These are phyloP conservation scores for Meripilus lineatus DNA, from an alignment of 1,284 basidiomycete genomes.

Conservation along the genomic window DNA sequence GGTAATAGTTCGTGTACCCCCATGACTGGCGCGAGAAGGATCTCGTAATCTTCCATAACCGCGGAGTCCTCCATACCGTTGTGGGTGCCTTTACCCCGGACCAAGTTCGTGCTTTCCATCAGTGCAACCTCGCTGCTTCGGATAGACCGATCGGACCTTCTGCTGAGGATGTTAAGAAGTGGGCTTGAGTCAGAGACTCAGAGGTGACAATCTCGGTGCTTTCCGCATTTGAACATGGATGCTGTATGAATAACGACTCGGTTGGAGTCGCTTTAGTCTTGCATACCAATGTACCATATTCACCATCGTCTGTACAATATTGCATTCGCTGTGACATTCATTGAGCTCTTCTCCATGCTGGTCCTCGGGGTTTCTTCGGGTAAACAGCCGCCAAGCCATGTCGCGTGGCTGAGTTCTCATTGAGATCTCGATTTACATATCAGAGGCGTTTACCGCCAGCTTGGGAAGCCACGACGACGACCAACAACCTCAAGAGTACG, in stretches of 20 bases:
- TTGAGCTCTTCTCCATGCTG: too few species aligned
- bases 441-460: too few species aligned
- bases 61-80: conserved; percentile 74
- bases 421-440: too few species aligned
- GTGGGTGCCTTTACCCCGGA: conserved; percentile 70
- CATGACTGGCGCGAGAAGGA: conserved; percentile 66
- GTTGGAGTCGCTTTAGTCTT: too few species aligned
- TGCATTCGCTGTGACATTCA: too few species aligned
- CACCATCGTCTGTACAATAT: too few species aligned
- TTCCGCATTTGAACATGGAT: conserved; percentile 14
- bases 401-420: too few species aligned
- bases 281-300: too few species aligned
- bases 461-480: too few species aligned
- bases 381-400: too few species aligned
- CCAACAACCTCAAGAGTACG: too few species aligned
- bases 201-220: conserved; percentile 3
- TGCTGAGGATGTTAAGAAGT: conserved; percentile 57
- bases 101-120: conserved; percentile 75
- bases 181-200: conserved; percentile 37
- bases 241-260: conserved; percentile 6
- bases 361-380: too few species aligned
- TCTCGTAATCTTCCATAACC: conserved; percentile 70
- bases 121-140: conserved; percentile 79
- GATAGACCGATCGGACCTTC: conserved; percentile 64
- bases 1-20: conserved; percentile 50